Conservation (phyloP, 192 early-diverging fungal genomes). For the Backusella westeae region DNA sequence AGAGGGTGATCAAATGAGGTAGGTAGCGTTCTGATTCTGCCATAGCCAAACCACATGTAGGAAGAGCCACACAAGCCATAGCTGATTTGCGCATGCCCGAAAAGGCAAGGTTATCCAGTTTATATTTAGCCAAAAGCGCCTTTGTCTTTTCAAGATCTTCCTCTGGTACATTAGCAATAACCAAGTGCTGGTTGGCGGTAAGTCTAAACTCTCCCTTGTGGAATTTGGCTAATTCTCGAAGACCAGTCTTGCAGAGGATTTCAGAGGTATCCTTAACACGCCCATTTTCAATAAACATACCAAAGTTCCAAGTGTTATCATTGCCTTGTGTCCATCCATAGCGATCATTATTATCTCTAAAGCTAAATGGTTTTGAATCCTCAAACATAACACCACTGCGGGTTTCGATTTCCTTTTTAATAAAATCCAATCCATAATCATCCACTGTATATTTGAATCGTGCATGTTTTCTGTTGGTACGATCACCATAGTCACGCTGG, state of each 20-base stretch:
- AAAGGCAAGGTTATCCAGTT: constrained; percentile 78
- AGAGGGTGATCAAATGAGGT: constrained; percentile 71
- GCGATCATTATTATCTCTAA: constrained; percentile 85
- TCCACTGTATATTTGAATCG: constrained; percentile 98
- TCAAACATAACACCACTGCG: constrained; percentile 76
- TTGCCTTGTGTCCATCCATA: constrained; percentile 84
- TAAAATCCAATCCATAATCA: constrained; percentile 89
- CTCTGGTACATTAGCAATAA: constrained; percentile 76
- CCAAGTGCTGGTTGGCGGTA: constrained; percentile 89
- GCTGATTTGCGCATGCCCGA: constrained; percentile 78
- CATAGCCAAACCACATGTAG: constrained; percentile 92
- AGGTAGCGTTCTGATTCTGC: constrained; percentile 96
- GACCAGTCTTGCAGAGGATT: constrained; percentile 66
- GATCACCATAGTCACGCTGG: constrained; percentile 92
- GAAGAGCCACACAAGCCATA: constrained; percentile 94
- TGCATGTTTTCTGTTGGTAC: constrained; percentile 95
- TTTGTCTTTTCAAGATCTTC: constrained; percentile 68
- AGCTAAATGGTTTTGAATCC: constrained; percentile 67
- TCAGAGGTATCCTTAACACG: constrained; percentile 82
- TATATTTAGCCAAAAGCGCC: constrained; percentile 67
- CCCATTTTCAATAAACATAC: constrained; percentile 90
- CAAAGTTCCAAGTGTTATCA: constrained; percentile 71
- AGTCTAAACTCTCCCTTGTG: constrained; percentile 83
- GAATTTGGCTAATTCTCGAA: constrained; percentile 74
- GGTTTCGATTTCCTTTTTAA: constrained; percentile 78